A percentile compares a stretch with the other conserved stretches of the same genome.
These are phyloP conservation scores for Fusarium sp. DNA, from an alignment of 2,329 filamentous ascomycete species.

Conservation along the genomic window DNA sequence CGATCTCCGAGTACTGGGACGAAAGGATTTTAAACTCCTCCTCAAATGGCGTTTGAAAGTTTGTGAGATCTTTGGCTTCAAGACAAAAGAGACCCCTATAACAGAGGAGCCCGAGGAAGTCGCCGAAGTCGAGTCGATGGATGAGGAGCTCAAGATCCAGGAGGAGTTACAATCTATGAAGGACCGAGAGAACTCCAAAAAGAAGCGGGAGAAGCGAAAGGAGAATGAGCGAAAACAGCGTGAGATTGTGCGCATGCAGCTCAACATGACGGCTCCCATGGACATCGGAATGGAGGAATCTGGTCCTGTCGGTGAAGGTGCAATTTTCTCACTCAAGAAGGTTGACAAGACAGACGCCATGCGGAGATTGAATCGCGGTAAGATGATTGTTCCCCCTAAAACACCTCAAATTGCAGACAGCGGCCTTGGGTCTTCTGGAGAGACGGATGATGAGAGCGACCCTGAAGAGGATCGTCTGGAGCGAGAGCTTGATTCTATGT, in stretches of 20 bases:
- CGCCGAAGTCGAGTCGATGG: conserved; percentile 86
- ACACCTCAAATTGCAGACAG: conserved; percentile 64
- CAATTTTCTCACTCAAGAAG: conserved; percentile 86
- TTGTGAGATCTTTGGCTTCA: conserved; percentile 88
- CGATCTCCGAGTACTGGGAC: conserved; percentile 88
- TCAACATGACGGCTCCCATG: conserved; percentile 95
- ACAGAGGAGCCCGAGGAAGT: conserved; percentile 69
- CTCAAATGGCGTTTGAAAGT: conserved; percentile 90
- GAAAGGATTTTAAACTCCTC: conserved; percentile 92
- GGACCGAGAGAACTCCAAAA: conserved; percentile 78
- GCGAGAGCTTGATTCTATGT: conserved; percentile 85
- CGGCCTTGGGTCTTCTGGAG: conserved; percentile 62
- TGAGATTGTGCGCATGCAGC: conserved; percentile 94
- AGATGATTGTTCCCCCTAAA: conserved; percentile 75
- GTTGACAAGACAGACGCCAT: conserved; percentile 79
- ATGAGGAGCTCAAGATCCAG: conserved; percentile 91
- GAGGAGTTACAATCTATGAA: conserved; percentile 85
- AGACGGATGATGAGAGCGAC: conserved; percentile 72
- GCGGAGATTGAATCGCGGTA: conserved; percentile 70
- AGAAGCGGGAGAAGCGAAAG: conserved; percentile 82
- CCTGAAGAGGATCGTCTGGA: conserved; percentile 86
- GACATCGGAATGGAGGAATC: conserved; percentile 93
- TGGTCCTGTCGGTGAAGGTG: conserved; percentile 78
- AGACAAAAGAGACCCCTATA: conserved; percentile 71
- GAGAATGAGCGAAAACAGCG: conserved; percentile 96